These are phyloP conservation scores for Colletotrichum sp. DNA, from an alignment of 2,329 filamentous ascomycete genomes.

Conservation along the genomic window DNA sequence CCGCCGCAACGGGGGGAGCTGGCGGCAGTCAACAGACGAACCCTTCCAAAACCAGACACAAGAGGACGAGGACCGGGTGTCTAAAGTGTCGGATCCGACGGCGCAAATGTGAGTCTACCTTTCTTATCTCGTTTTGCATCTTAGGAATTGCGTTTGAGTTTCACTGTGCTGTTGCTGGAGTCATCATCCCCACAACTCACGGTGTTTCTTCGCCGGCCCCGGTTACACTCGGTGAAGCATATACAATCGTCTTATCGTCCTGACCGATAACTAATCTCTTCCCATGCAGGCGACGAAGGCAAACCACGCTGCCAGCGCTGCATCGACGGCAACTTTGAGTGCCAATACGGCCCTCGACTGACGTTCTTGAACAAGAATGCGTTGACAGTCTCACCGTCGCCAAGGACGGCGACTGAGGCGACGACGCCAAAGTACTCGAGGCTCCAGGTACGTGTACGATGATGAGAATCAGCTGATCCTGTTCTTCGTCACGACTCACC, in stretches of 20 bases:
- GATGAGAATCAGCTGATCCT: not conserved
- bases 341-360: conserved; percentile 51
- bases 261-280: not conserved
- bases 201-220: not conserved
- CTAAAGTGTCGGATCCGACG: conserved; percentile 52
- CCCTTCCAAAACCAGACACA: conserved; percentile 15
- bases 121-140: not conserved
- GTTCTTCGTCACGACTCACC: not conserved
- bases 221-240: not conserved
- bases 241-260: not conserved
- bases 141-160: not conserved
- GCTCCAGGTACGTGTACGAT: conserved; percentile 17
- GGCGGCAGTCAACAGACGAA: not conserved
- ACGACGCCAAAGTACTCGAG: conserved; percentile 10
- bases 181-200: not conserved
- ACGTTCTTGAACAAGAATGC: conserved; percentile 55
- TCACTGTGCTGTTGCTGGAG: not conserved
- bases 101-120: conserved; percentile 47
- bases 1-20: not conserved
- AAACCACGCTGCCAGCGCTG: conserved; percentile 56
- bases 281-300: conserved; percentile 50
- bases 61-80: conserved; percentile 47
- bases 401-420: not conserved
- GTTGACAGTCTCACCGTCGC: conserved; percentile 36
- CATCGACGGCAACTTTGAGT: conserved; percentile 47